Evolutionary conservation across 2,329 filamentous ascomycete species (phyloP).

Genomic region (Fusarium sp.): DNA sequence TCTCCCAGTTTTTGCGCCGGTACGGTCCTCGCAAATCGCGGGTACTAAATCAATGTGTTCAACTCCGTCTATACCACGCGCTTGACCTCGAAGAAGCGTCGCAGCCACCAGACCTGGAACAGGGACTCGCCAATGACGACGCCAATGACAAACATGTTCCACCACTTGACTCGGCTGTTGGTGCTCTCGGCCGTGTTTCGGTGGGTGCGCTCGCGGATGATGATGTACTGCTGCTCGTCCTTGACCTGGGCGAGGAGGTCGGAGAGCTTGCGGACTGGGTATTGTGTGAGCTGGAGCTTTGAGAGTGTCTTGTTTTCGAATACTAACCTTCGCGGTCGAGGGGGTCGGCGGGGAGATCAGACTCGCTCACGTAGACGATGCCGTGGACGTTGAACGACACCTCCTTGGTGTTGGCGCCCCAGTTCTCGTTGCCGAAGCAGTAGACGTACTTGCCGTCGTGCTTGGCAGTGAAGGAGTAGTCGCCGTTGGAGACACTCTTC

Average conservation of each 20-base stretch:
- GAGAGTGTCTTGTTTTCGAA: neutral
- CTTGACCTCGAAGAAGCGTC: conserved; percentile 95
- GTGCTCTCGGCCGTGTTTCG: conserved; percentile 99
- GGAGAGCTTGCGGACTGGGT: conserved; percentile 80
- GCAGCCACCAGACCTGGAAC: conserved; percentile 99
- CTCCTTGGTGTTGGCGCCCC: conserved; percentile 96
- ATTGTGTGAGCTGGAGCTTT: conserved; percentile 17
- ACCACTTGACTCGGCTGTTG: conserved; percentile 98
- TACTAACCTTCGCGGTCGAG: conserved; percentile 86
- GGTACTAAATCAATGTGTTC: conserved; percentile 28
- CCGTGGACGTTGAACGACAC: conserved; percentile 99
- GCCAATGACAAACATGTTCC: conserved; percentile 95
- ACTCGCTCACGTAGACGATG: conserved; percentile 95
- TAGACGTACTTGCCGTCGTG: conserved; percentile 92
- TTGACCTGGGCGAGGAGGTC: conserved; percentile 92
- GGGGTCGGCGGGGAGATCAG: conserved; percentile 85
- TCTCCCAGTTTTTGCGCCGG: conserved; percentile 39
- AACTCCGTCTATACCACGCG: conserved; percentile 65
- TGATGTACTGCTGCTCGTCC: conserved; percentile 97
- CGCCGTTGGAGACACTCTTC: conserved; percentile 85
- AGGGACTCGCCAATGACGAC: conserved; percentile 91
- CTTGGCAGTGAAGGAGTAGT: conserved; percentile 89
- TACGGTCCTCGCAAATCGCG: conserved; percentile 23
- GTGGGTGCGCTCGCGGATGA: conserved; percentile 94
- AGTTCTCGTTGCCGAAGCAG: conserved; percentile 99